Percentiles rank a stretch among this genome's conserved stretches.
Conservation (phyloP, 2,329 filamentous ascomycete genomes). For the Scedosporium apiospermum region DNA sequence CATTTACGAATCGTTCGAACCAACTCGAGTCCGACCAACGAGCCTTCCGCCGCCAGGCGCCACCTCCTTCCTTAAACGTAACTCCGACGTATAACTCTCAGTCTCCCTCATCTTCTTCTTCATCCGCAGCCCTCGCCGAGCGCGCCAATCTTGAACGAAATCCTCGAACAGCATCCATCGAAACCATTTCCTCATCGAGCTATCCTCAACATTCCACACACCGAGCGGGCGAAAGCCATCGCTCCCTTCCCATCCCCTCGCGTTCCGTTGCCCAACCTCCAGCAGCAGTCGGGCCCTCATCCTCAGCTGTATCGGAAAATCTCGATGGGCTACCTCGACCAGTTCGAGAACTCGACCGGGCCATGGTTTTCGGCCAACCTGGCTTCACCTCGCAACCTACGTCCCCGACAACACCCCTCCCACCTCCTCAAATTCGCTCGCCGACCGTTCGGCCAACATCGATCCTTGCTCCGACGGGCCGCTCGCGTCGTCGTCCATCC, state of each 20-base stretch:
- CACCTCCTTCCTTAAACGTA: constrained; percentile 60
- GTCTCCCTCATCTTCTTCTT: background rate
- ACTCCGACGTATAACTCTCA: constrained; percentile 31
- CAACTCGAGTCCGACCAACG: constrained; percentile 51
- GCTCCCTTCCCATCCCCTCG: constrained; percentile 37
- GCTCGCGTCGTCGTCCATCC: constrained; percentile 64
- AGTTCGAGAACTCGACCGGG: constrained; percentile 48
- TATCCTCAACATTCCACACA: constrained; percentile 43
- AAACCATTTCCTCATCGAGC: background rate
- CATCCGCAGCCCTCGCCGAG: constrained; percentile 21
- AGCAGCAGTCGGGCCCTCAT: constrained; percentile 48
- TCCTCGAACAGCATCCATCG: background rate
- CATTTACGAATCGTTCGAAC: constrained; percentile 42
- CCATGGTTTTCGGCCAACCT: constrained; percentile 62
- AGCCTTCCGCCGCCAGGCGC: constrained; percentile 64
- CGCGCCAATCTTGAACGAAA: constrained; percentile 6
- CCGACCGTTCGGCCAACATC: constrained; percentile 45
- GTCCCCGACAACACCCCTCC: constrained; percentile 77
- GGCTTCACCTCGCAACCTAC: constrained; percentile 80
- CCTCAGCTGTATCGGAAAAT: background rate
- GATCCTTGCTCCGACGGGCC: constrained; percentile 39
- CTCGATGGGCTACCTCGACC: background rate
- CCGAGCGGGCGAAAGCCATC: constrained; percentile 40
- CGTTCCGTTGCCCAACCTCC: constrained; percentile 55
- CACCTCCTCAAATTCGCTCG: constrained; percentile 51